These are phyloP conservation scores for Vitis hybrid DNA, from an alignment of 177 flowering plant genomes.

Conservation along the genomic window DNA sequence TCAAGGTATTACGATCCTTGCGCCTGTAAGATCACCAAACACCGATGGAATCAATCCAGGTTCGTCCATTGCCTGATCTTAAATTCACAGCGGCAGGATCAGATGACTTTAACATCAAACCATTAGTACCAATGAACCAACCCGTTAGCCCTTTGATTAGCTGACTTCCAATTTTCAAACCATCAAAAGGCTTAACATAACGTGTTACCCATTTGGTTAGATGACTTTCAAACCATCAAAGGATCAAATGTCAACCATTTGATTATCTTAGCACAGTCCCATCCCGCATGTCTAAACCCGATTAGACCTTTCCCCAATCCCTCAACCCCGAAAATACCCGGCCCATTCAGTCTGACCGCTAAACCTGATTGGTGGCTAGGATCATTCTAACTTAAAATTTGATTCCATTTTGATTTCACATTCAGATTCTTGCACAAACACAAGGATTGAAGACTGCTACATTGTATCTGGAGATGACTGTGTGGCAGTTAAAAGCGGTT, in stretches of 20 bases:
- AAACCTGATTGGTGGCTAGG: neutral
- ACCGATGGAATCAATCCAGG: constrained; percentile 92
- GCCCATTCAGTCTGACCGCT: neutral
- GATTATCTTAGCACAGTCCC: too few relatives aligned
- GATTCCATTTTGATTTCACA: too few relatives aligned
- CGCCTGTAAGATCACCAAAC: constrained; percentile 68
- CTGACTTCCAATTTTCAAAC: too few relatives aligned
- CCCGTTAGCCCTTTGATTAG: too few relatives aligned
- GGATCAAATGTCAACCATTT: too few relatives aligned
- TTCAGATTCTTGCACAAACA: constrained; percentile 62
- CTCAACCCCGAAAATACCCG: too few relatives aligned
- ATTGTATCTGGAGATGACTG: constrained; percentile 84
- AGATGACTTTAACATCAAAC: too few relatives aligned
- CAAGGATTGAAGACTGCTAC: constrained; percentile 61
- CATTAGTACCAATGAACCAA: too few relatives aligned
- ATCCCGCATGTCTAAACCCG: too few relatives aligned
- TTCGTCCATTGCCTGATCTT: constrained; percentile 14
- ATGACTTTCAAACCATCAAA: neutral
- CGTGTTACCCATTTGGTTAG: neutral
- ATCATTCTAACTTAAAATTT: neutral
- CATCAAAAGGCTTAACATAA: too few relatives aligned
- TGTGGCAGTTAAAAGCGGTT: constrained; percentile 78
- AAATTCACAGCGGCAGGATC: too few relatives aligned
- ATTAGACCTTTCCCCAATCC: too few relatives aligned
- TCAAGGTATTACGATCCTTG: constrained; percentile 65